Evolutionary conservation across 306 rosid species (phyloP).

Genomic region (Styphnolobium japonicum): DNA sequence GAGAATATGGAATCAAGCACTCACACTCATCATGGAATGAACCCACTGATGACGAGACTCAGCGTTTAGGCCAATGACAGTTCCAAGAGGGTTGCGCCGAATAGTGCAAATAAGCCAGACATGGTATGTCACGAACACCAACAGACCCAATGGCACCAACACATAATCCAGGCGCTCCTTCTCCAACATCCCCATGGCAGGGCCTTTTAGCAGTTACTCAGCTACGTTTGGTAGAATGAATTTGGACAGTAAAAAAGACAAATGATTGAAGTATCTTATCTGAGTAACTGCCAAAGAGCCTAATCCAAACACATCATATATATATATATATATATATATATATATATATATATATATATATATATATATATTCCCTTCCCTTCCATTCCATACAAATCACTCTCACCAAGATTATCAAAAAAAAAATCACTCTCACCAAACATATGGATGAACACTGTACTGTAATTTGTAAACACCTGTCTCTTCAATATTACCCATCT

Average conservation of each 20-base stretch:
- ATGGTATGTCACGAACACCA: conserved; percentile 54
- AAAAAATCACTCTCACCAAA: not conserved
- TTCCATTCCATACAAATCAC: not conserved
- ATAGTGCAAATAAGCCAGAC: conserved; percentile 57
- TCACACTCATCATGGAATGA: conserved; percentile 64
- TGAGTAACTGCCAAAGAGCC: too few relatives aligned
- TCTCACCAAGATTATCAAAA: too few relatives aligned
- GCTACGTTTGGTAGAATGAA: not conserved
- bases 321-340: too few relatives aligned
- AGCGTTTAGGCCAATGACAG: conserved; percentile 79
- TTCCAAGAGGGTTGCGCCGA: conserved; percentile 42
- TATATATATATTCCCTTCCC: too few relatives aligned
- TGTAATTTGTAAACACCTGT: not conserved
- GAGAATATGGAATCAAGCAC: conserved; percentile 21
- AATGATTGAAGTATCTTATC: too few relatives aligned
- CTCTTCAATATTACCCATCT: not conserved
- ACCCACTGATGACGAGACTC: conserved; percentile 83
- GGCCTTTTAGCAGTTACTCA: too few relatives aligned
- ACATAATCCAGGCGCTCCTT: conserved; percentile 47
- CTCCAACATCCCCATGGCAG: conserved; percentile 35
- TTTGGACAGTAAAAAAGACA: not conserved
- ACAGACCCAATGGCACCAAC: conserved; percentile 68
- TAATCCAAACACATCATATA: not conserved
- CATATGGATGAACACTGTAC: not conserved
- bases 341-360: too few relatives aligned